Evolutionary conservation across 2,329 filamentous ascomycete species (phyloP).

Genomic region (Aspergillus piperis): DNA sequence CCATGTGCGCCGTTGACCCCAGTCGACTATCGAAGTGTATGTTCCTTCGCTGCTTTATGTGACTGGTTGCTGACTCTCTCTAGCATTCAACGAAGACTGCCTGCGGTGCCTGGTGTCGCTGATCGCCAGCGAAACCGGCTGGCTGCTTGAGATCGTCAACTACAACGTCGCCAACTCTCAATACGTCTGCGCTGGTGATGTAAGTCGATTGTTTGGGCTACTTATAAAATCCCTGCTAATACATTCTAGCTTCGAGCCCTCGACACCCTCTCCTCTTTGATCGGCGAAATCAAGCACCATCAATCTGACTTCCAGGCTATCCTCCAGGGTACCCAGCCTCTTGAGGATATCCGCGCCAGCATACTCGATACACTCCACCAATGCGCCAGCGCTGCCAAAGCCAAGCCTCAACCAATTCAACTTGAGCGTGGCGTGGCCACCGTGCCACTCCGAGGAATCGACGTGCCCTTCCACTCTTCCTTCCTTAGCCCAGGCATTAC

Average conservation of each 20-base stretch:
- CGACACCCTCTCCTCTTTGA: not conserved
- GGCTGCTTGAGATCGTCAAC: constrained; percentile 97
- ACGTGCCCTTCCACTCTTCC: constrained; percentile 11
- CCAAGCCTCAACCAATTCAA: not conserved
- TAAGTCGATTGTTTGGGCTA: constrained; percentile 8
- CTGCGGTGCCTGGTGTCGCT: not conserved
- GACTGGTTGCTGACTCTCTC: not conserved
- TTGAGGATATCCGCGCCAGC: not conserved
- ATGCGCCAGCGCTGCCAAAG: not conserved
- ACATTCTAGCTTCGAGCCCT: constrained; percentile 1
- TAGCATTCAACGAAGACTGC: not conserved
- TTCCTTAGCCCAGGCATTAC: constrained; percentile 5
- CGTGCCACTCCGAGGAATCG: constrained; percentile 7
- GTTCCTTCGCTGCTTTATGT: constrained; percentile 56
- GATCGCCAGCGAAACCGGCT: constrained; percentile 86
- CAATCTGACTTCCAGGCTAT: not conserved
- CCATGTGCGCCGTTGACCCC: constrained; percentile 96
- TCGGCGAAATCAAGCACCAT: not conserved
- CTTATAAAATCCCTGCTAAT: not conserved
- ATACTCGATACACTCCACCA: not conserved
- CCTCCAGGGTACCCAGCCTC: not conserved
- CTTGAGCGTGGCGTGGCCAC: constrained; percentile 1
- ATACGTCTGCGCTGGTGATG: constrained; percentile 63
- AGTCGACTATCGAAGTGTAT: constrained; percentile 79
- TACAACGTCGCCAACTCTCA: constrained; percentile 70